Evolutionary conservation across 495 filamentous ascomycete genomes (phyloP).

Genomic region (Cercophora newfieldiana): DNA sequence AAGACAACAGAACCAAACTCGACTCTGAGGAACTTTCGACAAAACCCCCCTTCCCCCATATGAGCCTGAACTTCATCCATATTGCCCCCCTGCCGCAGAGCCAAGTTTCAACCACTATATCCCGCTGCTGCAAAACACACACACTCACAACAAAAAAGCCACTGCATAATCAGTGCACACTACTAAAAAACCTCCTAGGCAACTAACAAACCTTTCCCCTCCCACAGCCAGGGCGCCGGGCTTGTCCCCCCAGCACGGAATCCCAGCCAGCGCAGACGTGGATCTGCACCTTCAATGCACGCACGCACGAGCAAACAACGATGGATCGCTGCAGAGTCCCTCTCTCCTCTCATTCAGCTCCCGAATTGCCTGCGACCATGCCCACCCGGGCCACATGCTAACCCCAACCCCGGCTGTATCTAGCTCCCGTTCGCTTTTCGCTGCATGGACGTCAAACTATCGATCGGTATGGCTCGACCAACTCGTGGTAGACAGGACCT

Average conservation of each 20-base stretch:
- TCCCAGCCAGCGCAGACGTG: too few relatives aligned
- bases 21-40: not conserved
- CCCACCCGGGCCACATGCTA: not conserved
- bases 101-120: constrained; percentile 2
- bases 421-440: not conserved
- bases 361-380: not conserved
- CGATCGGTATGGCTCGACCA: too few relatives aligned
- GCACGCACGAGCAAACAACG: not conserved
- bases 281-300: not conserved
- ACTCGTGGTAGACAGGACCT: too few relatives aligned
- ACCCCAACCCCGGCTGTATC: not conserved
- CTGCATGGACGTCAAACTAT: not conserved
- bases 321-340: not conserved
- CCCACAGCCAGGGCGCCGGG: not conserved
- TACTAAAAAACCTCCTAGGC: not conserved
- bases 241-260: not conserved
- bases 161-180: not conserved
- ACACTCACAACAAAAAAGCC: too few relatives aligned
- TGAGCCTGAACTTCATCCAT: constrained; percentile 9
- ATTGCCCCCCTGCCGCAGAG: constrained; percentile 8
- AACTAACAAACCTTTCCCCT: not conserved
- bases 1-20: not conserved
- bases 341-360: not conserved
- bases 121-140: too few relatives aligned
- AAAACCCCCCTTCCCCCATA: not conserved